These are phyloP conservation scores for Exophiala bonariae DNA, from an alignment of 2,329 filamentous ascomycete species.

Conservation along the genomic window DNA sequence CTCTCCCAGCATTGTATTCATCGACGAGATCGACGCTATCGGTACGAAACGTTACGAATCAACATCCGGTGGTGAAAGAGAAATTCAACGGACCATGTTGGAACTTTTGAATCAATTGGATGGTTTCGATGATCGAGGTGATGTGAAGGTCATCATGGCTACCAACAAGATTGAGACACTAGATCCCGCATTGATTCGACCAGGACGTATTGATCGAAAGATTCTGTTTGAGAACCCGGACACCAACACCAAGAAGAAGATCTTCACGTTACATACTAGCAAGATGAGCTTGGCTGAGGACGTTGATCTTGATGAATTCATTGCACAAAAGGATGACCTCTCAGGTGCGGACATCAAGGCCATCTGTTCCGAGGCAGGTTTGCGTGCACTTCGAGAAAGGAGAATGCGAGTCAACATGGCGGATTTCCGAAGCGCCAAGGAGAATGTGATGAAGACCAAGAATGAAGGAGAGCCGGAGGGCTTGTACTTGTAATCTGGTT, in stretches of 20 bases:
- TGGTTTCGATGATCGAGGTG: constrained; percentile 96
- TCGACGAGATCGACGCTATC: constrained; percentile 98
- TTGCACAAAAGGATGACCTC: constrained; percentile 96
- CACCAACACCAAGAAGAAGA: constrained; percentile 94
- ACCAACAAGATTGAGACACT: constrained; percentile 99
- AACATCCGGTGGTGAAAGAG: constrained; percentile 92
- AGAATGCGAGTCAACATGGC: constrained; percentile 99
- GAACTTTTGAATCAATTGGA: constrained; percentile 98
- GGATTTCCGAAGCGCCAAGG: constrained; percentile 88
- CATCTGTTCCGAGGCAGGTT: constrained; percentile 94
- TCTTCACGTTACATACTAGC: constrained; percentile 95
- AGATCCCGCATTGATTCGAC: constrained; percentile 92
- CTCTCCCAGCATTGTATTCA: constrained; percentile 95
- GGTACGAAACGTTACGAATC: constrained; percentile 99
- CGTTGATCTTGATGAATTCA: constrained; percentile 98
- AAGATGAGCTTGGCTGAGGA: constrained; percentile 98
- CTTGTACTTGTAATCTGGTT: constrained; percentile 78
- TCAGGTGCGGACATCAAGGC: constrained; percentile 98
- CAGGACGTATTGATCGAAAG: constrained; percentile 97
- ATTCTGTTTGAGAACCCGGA: constrained; percentile 77
- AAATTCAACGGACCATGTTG: constrained; percentile 98
- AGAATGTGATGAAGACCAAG: constrained; percentile 97
- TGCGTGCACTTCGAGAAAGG: constrained; percentile 89
- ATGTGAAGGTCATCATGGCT: constrained; percentile 99
- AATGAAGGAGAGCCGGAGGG: constrained; percentile 97